These are phyloP conservation scores for Amphichorda felina DNA, from an alignment of 2,329 filamentous ascomycete genomes.

Conservation along the genomic window DNA sequence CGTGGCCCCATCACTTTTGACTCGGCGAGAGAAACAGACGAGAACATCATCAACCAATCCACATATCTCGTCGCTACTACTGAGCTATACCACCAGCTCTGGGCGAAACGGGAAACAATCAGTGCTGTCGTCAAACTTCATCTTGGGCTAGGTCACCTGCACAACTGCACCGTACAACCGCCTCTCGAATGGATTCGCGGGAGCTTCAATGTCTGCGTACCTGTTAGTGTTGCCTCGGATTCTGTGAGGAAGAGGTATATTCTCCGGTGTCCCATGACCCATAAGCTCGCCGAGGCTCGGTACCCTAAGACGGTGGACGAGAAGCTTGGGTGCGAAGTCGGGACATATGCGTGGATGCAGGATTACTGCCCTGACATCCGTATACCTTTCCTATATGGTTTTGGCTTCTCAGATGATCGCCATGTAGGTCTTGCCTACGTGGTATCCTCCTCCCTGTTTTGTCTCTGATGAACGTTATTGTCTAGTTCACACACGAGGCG, in stretches of 20 bases:
- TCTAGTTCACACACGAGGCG: constrained; percentile 8
- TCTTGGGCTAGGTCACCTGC: constrained; percentile 6
- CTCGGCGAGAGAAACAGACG: too few relatives aligned
- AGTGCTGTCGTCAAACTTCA: constrained; percentile 6
- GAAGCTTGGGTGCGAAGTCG: constrained; percentile 19
- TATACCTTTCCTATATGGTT: constrained; percentile 12
- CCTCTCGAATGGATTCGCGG: constrained; percentile 8
- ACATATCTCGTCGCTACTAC: too few relatives aligned
- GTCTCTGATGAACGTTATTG: neutral
- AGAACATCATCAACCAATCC: too few relatives aligned
- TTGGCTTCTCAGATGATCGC: constrained; percentile 7
- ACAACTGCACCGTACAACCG: constrained; percentile 7
- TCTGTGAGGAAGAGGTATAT: constrained; percentile 1
- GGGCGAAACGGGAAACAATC: constrained; percentile 7
- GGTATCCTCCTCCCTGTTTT: neutral
- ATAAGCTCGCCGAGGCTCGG: constrained; percentile 8
- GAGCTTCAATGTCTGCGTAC: constrained; percentile 9
- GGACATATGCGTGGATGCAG: constrained; percentile 19
- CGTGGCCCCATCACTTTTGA: too few relatives aligned
- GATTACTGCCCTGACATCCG: constrained; percentile 14
- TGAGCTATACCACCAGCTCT: constrained; percentile 6
- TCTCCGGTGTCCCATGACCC: constrained; percentile 9
- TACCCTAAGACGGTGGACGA: constrained; percentile 17
- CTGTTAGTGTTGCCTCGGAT: constrained; percentile 5
- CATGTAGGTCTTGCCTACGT: constrained; percentile 6